Conservation (phyloP, 306 rosid species). For the Argentina anserina region DNA sequence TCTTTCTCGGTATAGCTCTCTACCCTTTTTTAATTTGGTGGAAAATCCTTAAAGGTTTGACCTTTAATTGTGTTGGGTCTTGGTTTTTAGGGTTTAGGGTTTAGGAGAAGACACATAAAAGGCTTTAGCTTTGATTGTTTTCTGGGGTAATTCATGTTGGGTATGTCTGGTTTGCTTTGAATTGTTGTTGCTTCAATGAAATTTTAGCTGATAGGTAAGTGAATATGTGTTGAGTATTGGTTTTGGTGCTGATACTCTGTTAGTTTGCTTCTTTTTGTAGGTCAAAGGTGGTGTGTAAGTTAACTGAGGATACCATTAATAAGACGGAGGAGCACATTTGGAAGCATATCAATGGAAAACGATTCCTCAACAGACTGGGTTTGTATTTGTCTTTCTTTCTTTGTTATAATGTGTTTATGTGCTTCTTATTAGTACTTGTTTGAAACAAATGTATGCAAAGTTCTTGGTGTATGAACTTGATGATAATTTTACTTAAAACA, state of each 20-base stretch:
- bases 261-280: constrained; percentile 29
- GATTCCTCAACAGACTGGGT: constrained; percentile 92
- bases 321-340: constrained; percentile 96
- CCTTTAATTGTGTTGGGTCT: neutral
- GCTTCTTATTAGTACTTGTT: neutral
- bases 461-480: neutral
- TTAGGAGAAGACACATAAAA: neutral
- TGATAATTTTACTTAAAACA: constrained; percentile 26
- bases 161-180: neutral
- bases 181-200: neutral
- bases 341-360: constrained; percentile 91
- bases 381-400: constrained; percentile 20
- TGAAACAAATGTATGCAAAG: constrained; percentile 1
- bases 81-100: neutral
- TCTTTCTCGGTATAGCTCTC: constrained; percentile 53
- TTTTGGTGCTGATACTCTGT: neutral
- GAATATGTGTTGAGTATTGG: neutral
- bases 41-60: neutral
- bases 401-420: neutral
- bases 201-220: neutral
- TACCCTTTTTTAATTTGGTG: neutral
- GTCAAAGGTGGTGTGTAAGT: constrained; percentile 77
- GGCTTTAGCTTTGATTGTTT: neutral
- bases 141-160: neutral
- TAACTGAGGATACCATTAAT: constrained; percentile 77